Conservation (phyloP, 257 asterid species). For the Ilex asprella region DNA sequence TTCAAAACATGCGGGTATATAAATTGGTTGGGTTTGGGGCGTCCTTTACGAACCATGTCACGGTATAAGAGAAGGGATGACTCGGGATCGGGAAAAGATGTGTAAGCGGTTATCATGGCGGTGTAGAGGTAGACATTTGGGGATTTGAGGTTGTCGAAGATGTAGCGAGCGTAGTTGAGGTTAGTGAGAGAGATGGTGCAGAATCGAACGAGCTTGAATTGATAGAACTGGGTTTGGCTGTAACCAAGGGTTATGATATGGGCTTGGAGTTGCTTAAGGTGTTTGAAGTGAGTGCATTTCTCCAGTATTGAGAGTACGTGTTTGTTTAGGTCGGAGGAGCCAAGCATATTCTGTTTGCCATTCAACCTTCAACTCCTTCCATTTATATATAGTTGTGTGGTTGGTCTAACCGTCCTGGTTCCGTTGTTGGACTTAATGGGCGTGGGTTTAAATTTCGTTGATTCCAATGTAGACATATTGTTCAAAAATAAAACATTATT, state of each 20-base stretch:
- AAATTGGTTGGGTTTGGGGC: constrained; percentile 60
- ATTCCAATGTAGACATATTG: too few species aligned
- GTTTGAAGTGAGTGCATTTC: constrained; percentile 43
- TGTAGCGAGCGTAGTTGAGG: constrained; percentile 50
- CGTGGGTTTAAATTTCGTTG: too few species aligned
- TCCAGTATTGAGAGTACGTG: constrained; percentile 41
- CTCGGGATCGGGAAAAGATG: constrained; percentile 32
- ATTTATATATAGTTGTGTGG: too few species aligned
- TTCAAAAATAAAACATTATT: too few species aligned
- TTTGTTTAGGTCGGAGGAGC: constrained; percentile 38
- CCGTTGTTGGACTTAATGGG: too few species aligned
- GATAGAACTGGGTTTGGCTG: constrained; percentile 55
- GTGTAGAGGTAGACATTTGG: constrained; percentile 62
- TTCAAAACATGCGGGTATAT: constrained; percentile 48
- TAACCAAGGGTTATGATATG: constrained; percentile 62
- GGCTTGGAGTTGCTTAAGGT: constrained; percentile 70
- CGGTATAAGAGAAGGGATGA: constrained; percentile 51
- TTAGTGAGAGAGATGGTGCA: constrained; percentile 45
- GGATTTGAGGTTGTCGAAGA: constrained; percentile 46
- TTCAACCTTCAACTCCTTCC: too few species aligned
- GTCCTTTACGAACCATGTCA: constrained; percentile 41
- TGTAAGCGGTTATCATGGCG: constrained; percentile 48
- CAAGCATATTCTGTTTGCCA: constrained; percentile 23
- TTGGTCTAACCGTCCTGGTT: too few species aligned
- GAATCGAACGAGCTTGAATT: constrained; percentile 74